A percentile compares a stretch with the other conserved stretches of the same genome.
These are phyloP conservation scores for Pestalotiopsis sp. DNA, from an alignment of 2,329 filamentous ascomycete species.

Conservation along the genomic window DNA sequence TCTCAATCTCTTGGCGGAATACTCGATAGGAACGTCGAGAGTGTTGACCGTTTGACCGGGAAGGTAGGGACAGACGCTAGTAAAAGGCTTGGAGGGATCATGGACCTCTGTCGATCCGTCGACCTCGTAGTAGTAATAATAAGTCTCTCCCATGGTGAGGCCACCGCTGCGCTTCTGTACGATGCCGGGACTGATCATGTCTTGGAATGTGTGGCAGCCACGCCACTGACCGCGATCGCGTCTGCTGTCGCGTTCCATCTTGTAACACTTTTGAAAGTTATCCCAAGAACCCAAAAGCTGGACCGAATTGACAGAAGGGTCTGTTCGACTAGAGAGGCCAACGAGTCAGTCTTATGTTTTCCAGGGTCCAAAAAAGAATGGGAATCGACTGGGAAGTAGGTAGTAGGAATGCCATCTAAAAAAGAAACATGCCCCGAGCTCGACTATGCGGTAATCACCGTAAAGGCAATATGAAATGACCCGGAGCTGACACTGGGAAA, in stretches of 20 bases:
- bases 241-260: constrained; percentile 78
- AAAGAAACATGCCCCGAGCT: neutral
- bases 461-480: constrained; percentile 6
- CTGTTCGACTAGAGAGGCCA: constrained; percentile 52
- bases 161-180: constrained; percentile 69
- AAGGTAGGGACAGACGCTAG: constrained; percentile 79
- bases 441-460: constrained; percentile 4
- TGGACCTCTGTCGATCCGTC: constrained; percentile 77
- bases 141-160: constrained; percentile 88
- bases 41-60: constrained; percentile 89
- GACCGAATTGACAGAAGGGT: constrained; percentile 67
- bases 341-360: constrained; percentile 21
- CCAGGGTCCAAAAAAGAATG: neutral
- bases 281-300: constrained; percentile 92
- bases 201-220: constrained; percentile 83
- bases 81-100: constrained; percentile 72
- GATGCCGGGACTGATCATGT: constrained; percentile 82
- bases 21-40: constrained; percentile 76
- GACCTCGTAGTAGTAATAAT: constrained; percentile 96
- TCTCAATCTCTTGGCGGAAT: constrained; percentile 53
- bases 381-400: neutral
- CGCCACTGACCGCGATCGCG: constrained; percentile 79
- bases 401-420: neutral
- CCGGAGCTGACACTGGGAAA: constrained; percentile 5
- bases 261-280: constrained; percentile 80